phyloP scores from a whole-genome alignment of 441 rosid genomes.

The Jatropha multifida region DNA sequence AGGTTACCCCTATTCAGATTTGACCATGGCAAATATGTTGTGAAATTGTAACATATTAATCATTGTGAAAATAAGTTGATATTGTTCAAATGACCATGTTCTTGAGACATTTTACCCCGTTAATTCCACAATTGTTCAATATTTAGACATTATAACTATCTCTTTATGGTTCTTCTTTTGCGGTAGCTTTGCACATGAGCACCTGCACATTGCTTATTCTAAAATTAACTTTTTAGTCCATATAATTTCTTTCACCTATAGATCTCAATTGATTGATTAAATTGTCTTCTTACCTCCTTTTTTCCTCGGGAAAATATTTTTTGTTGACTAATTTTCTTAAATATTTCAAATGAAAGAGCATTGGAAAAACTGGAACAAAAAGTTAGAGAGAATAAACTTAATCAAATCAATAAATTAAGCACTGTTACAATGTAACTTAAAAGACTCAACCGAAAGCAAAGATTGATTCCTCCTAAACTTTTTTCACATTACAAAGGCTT shows the following conservation, averaged over 20 bases:
- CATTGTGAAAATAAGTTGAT: not conserved
- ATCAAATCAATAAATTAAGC: constrained; percentile 1
- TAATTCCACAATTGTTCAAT: too few species aligned
- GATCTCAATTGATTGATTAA: not conserved
- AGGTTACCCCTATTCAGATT: not conserved
- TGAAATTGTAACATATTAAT: not conserved
- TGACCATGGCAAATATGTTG: not conserved
- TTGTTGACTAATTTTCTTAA: too few species aligned
- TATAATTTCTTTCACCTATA: not conserved
- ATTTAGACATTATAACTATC: too few species aligned
- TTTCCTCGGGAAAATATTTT: too few species aligned
- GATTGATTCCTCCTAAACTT: not conserved
- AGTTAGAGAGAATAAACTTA: not conserved
- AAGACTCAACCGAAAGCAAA: constrained; percentile 4
- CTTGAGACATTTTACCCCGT: not conserved
- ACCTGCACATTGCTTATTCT: not conserved
- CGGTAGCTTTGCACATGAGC: too few species aligned
- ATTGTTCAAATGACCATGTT: not conserved
- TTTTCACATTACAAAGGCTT: constrained; percentile 2
- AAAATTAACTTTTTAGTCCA: not conserved
- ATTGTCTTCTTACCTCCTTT: too few species aligned
- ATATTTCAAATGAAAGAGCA: not conserved
- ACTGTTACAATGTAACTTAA: constrained; percentile 4
- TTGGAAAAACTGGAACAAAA: not conserved
- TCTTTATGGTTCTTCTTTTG: too few species aligned